phyloP scores from a whole-genome alignment of 345 rosid genomes.

The Linum tenue region DNA sequence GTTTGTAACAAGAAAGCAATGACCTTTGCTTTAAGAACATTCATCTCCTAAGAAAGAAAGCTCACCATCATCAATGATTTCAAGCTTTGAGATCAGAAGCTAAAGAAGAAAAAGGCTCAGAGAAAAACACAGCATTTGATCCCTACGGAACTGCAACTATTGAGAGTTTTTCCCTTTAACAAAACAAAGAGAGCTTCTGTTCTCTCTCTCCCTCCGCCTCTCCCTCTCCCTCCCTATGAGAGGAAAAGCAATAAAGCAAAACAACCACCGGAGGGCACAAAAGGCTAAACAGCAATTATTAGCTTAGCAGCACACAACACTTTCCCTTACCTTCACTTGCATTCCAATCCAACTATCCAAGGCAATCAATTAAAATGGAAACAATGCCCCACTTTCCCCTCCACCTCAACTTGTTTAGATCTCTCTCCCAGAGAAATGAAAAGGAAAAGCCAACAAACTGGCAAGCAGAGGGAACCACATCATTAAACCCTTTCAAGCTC shows the following conservation, averaged over 20 bases:
- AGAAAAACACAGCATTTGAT: slow-evolving; percentile 13
- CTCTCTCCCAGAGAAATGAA: slow-evolving; percentile 31
- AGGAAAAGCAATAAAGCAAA: slow-evolving; percentile 20
- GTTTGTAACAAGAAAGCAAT: slow-evolving; percentile 7
- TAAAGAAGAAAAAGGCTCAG: slow-evolving; percentile 7
- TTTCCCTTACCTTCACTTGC: slow-evolving; percentile 55
- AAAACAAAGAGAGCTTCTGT: slow-evolving; percentile 22
- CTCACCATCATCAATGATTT: slow-evolving; percentile 18
- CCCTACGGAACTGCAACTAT: slow-evolving; percentile 17
- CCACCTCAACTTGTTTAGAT: slow-evolving; percentile 21
- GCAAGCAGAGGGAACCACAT: slow-evolving; percentile 31
- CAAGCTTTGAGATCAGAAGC: slow-evolving; percentile 26
- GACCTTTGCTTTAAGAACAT: slow-evolving; percentile 22
- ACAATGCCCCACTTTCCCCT: not conserved
- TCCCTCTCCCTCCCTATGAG: slow-evolving; percentile 4
- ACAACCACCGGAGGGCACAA: slow-evolving; percentile 7
- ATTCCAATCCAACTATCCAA: slow-evolving; percentile 64
- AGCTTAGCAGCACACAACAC: slow-evolving; percentile 10
- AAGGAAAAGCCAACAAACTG: slow-evolving; percentile 29
- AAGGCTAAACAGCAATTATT: slow-evolving; percentile 28
- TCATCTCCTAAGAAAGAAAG: slow-evolving; percentile 22
- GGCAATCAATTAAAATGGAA: slow-evolving; percentile 11
- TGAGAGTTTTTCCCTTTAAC: slow-evolving; percentile 1
- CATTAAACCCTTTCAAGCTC: slow-evolving; percentile 17
- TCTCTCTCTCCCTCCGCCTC: slow-evolving; percentile 6